These are phyloP conservation scores for Gnomoniopsis smithogilvyi DNA, from an alignment of 2,329 filamentous ascomycete genomes.

Conservation along the genomic window DNA sequence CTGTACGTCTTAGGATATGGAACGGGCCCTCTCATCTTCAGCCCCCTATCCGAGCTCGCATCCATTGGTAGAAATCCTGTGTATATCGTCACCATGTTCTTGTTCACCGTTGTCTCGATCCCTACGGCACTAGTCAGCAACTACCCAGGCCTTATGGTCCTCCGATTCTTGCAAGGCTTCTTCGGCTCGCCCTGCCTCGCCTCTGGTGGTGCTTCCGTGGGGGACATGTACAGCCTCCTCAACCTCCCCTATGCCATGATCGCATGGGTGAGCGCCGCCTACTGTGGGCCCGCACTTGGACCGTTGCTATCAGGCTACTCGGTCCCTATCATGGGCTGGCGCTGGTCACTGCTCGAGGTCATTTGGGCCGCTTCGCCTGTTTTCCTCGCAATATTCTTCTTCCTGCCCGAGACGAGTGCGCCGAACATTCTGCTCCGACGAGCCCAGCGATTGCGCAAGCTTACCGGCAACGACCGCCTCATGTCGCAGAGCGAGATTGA, in stretches of 20 bases:
- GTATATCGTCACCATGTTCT: conserved; percentile 64
- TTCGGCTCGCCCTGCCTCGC: conserved; percentile 65
- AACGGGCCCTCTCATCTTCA: conserved; percentile 49
- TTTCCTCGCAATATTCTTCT: conserved; percentile 58
- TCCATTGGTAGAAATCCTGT: conserved; percentile 61
- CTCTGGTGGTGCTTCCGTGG: conserved; percentile 50
- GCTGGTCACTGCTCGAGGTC: conserved; percentile 64
- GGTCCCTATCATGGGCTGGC: conserved; percentile 55
- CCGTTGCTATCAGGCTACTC: conserved; percentile 60
- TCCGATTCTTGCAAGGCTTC: conserved; percentile 64
- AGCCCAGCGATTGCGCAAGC: conserved; percentile 56
- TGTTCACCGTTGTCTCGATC: conserved; percentile 66
- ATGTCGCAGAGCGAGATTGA: conserved; percentile 63
- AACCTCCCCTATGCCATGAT: conserved; percentile 57
- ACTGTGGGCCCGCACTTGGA: conserved; percentile 49
- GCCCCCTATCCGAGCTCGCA: conserved; percentile 57
- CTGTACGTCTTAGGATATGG: conserved; percentile 30
- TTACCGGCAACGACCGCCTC: conserved; percentile 55
- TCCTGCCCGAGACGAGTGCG: conserved; percentile 62
- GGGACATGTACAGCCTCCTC: conserved; percentile 52
- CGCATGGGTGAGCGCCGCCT: conserved; percentile 53
- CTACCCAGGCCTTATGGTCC: conserved; percentile 60
- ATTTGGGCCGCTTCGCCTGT: conserved; percentile 59
- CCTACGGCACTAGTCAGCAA: conserved; percentile 61
- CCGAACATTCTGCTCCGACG: conserved; percentile 60